phyloP scores from a whole-genome alignment of 1,284 basidiomycete genomes.

The Lentinula novae-zelandiae region DNA sequence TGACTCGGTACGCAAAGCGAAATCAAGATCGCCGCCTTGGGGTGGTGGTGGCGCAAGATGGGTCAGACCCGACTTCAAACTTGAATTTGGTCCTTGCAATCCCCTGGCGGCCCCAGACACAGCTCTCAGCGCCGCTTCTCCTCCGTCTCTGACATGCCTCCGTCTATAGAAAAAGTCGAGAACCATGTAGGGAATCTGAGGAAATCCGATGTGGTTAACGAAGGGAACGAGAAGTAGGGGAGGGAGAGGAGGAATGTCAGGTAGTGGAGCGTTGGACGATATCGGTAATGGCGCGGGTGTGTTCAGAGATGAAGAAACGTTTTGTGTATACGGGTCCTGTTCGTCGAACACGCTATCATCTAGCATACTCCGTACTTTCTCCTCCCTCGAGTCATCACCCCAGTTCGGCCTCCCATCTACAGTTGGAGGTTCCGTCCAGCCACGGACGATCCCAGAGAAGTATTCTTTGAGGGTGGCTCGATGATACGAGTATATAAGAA shows the following conservation, averaged over 20 bases:
- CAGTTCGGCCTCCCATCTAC: not conserved
- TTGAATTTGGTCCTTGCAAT: constrained; percentile 41
- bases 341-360: constrained; percentile 83
- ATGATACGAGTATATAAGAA: not conserved
- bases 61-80: constrained; percentile 14
- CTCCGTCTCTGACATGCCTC: constrained; percentile 73
- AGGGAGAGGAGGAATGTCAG: constrained; percentile 70
- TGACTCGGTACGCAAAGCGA: constrained; percentile 64
- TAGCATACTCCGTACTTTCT: constrained; percentile 66
- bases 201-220: constrained; percentile 82
- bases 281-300: not conserved
- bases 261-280: constrained; percentile 46
- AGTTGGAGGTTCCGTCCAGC: constrained; percentile 68
- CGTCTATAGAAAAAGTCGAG: constrained; percentile 92
- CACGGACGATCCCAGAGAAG: constrained; percentile 79
- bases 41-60: constrained; percentile 20
- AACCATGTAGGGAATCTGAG: constrained; percentile 86
- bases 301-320: constrained; percentile 17
- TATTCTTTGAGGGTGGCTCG: constrained; percentile 90
- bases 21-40: constrained; percentile 61
- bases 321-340: constrained; percentile 24
- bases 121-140: constrained; percentile 78
- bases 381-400: constrained; percentile 23
- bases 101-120: constrained; percentile 66
- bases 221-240: constrained; percentile 89